A percentile compares a stretch with the other conserved stretches of the same genome.
Evolutionary conservation across 176 grass and related monocot genomes (phyloP).

Genomic region (Aegilops tauschii): DNA sequence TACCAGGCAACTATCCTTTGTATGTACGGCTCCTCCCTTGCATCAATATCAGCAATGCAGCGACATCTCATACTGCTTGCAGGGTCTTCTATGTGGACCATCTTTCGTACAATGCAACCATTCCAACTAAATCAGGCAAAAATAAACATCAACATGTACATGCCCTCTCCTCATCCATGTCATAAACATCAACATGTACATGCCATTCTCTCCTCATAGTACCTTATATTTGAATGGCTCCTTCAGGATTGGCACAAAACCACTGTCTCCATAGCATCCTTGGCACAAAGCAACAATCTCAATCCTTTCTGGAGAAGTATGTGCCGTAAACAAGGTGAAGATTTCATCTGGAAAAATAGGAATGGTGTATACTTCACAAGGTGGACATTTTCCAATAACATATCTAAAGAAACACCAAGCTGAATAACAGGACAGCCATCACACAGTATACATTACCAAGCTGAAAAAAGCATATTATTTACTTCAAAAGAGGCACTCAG

Average conservation of each 20-base stretch:
- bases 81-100: neutral
- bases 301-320: neutral
- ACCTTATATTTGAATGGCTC: neutral
- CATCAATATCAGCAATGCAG: neutral
- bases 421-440: conserved; percentile 20
- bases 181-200: neutral
- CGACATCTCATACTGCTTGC: neutral
- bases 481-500: neutral
- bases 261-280: neutral
- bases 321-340: neutral
- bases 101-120: neutral
- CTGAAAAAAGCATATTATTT: neutral
- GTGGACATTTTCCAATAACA: neutral
- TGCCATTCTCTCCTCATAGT: neutral
- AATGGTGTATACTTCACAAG: neutral
- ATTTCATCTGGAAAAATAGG: neutral
- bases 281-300: neutral
- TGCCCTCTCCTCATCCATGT: neutral
- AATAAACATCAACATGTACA: neutral
- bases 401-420: conserved; percentile 23
- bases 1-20: neutral
- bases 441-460: neutral
- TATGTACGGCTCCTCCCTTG: neutral
- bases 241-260: neutral
- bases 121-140: neutral